Percentiles rank a stretch among this genome's conserved stretches.
These are phyloP conservation scores for Cladosporium colombiae DNA, from an alignment of 2,329 filamentous ascomycete genomes.

Conservation along the genomic window DNA sequence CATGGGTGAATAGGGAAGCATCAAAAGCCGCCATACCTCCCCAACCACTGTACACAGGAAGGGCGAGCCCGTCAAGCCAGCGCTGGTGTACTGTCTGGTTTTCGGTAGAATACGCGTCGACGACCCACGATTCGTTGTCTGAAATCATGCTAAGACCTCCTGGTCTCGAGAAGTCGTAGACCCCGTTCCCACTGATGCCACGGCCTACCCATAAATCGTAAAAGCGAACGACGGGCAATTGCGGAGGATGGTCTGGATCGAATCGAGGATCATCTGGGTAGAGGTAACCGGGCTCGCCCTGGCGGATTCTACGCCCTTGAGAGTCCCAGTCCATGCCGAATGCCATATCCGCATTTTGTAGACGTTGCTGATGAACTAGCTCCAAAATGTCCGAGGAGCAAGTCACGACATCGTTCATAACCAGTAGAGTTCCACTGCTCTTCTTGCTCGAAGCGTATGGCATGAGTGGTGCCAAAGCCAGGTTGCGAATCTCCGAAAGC, in stretches of 20 bases:
- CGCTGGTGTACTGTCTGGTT: conserved; percentile 1
- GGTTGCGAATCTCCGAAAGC: conserved; percentile 20
- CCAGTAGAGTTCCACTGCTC: conserved; percentile 5
- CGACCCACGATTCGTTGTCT: conserved; percentile 9
- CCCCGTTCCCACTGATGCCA: conserved; percentile 16
- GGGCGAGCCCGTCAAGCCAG: conserved; percentile 11
- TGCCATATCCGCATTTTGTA: conserved; percentile 15
- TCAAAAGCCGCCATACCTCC: conserved; percentile 18
- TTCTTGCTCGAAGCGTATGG: neutral
- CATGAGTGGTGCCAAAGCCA: conserved; percentile 15
- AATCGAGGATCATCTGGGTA: neutral
- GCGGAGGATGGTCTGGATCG: neutral
- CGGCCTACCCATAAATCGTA: conserved; percentile 19
- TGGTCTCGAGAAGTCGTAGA: conserved; percentile 7
- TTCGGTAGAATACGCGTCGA: conserved; percentile 11
- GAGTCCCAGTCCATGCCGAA: conserved; percentile 19
- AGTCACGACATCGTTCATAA: conserved; percentile 21
- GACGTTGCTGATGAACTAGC: conserved; percentile 16
- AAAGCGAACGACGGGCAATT: neutral
- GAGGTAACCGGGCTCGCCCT: conserved; percentile 12
- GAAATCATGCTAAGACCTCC: neutral
- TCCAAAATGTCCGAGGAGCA: conserved; percentile 20
- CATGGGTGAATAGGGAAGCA: conserved; percentile 9
- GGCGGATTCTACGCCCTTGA: neutral
- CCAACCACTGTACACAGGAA: conserved; percentile 20